Conservation (phyloP, 2,329 filamentous ascomycete genomes). For the Fusarium lateritium region DNA sequence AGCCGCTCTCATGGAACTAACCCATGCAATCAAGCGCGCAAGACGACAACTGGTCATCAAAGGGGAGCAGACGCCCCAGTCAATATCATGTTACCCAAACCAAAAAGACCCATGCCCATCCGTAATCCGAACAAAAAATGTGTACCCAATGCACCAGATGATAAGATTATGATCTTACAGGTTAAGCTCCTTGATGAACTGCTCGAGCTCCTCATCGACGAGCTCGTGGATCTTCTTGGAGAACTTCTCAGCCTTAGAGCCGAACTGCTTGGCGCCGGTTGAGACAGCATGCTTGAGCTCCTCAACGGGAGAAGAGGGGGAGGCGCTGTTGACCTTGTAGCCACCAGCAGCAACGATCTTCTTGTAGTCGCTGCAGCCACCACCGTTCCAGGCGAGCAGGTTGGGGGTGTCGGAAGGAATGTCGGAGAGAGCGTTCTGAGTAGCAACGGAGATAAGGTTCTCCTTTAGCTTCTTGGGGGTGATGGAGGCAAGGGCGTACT, state of each 20-base stretch:
- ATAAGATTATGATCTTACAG: constrained; percentile 52
- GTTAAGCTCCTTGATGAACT: constrained; percentile 69
- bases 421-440: constrained; percentile 81
- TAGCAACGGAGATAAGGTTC: constrained; percentile 86
- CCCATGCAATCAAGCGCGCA: constrained; percentile 35
- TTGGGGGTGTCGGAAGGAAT: constrained; percentile 91
- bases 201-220: constrained; percentile 73
- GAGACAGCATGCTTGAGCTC: constrained; percentile 73
- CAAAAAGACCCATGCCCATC: constrained; percentile 43
- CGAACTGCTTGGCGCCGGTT: constrained; percentile 67
- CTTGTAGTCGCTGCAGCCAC: constrained; percentile 91
- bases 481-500: constrained; percentile 89
- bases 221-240: constrained; percentile 74
- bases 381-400: constrained; percentile 98
- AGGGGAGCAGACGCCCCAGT: constrained; percentile 36
- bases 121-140: constrained; percentile 47
- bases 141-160: constrained; percentile 47
- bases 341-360: constrained; percentile 82
- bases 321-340: constrained; percentile 72
- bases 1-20: constrained; percentile 23
- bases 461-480: constrained; percentile 96
- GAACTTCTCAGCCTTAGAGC: constrained; percentile 72
- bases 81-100: constrained; percentile 51
- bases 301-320: constrained; percentile 62
- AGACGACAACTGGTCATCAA: constrained; percentile 38